A percentile compares a stretch with the other conserved stretches of the same genome.
phyloP scores from a whole-genome alignment of 2,329 filamentous ascomycete species.

The Leptographium wingfieldii region DNA sequence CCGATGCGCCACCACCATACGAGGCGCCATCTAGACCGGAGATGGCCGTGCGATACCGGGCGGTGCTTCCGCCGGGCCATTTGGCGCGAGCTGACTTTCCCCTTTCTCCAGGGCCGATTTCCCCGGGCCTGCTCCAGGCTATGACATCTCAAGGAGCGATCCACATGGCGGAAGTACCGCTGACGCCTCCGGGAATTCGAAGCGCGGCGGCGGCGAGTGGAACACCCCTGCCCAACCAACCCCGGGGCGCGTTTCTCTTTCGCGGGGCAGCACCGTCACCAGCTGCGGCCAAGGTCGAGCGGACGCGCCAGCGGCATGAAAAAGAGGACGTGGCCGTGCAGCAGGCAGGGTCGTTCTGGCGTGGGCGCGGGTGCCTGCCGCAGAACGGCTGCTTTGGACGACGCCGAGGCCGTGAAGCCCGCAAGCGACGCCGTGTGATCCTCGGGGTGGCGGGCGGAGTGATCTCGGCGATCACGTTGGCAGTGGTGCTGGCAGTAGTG shows the following conservation, averaged over 20 bases:
- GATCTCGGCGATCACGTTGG: constrained; percentile 38
- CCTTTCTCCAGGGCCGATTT: constrained; percentile 47
- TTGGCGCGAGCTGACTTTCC: constrained; percentile 33
- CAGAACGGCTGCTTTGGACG: constrained; percentile 53
- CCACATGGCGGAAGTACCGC: constrained; percentile 44
- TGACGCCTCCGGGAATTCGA: constrained; percentile 29
- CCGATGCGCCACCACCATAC: constrained; percentile 37
- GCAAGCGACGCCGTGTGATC: constrained; percentile 49
- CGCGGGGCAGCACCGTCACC: constrained; percentile 14
- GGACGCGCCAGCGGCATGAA: constrained; percentile 43
- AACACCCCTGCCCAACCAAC: constrained; percentile 27
- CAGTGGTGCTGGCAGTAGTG: constrained; percentile 35
- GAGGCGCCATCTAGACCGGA: constrained; percentile 31
- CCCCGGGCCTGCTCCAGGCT: constrained; percentile 47
- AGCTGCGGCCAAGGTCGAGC: constrained; percentile 31
- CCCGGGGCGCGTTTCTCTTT: constrained; percentile 28
- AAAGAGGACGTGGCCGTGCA: constrained; percentile 51
- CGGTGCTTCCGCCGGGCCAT: constrained; percentile 45
- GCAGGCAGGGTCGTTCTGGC: constrained; percentile 49
- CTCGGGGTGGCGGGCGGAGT: constrained; percentile 37
- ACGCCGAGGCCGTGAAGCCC: constrained; percentile 49
- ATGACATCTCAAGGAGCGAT: constrained; percentile 52
- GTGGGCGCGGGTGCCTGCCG: constrained; percentile 50
- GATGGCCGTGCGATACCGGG: constrained; percentile 37
- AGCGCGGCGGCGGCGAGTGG: constrained; percentile 12